Evolutionary conservation across 495 filamentous ascomycete genomes (phyloP).

Genomic region (Neurospora sublineolata): DNA sequence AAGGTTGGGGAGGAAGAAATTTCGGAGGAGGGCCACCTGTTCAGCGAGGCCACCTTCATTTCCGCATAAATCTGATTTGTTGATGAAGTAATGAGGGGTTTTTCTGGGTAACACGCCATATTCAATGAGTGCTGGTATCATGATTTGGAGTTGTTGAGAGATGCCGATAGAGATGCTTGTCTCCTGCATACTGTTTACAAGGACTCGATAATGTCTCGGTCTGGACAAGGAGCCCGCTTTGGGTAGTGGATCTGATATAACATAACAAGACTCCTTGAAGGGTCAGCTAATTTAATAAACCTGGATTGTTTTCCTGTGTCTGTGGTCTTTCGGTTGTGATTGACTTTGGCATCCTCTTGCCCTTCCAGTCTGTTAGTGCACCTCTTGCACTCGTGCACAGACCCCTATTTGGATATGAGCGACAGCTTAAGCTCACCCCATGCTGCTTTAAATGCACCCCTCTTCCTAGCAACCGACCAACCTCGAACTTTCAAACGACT

Average conservation of each 20-base stretch:
- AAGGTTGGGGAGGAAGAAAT: slow-evolving; percentile 70
- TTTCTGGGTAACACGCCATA: slow-evolving; percentile 2
- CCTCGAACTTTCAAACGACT: not conserved
- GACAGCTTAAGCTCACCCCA: not conserved
- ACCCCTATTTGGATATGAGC: not conserved
- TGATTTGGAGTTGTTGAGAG: slow-evolving; percentile 8
- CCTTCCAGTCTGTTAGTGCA: not conserved
- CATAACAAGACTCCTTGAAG: not conserved
- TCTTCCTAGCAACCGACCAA: not conserved
- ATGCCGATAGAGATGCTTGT: not conserved
- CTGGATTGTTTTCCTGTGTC: not conserved
- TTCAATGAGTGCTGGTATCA: not conserved
- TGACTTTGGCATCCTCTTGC: not conserved
- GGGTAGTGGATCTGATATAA: not conserved
- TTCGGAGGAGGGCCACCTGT: slow-evolving; percentile 64
- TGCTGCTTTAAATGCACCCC: not conserved
- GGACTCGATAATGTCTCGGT: slow-evolving; percentile 1
- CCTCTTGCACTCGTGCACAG: not conserved
- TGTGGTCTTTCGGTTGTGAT: not conserved
- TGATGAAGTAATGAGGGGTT: not conserved
- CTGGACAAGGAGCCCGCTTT: not conserved
- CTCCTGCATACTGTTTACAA: slow-evolving; percentile 1
- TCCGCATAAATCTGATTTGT: slow-evolving; percentile 28
- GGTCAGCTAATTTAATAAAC: not conserved
- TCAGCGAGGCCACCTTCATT: slow-evolving; percentile 88